Base-by-base conservation (phyloP, 805 yeast species). In the Priceomyces medius region DNA sequence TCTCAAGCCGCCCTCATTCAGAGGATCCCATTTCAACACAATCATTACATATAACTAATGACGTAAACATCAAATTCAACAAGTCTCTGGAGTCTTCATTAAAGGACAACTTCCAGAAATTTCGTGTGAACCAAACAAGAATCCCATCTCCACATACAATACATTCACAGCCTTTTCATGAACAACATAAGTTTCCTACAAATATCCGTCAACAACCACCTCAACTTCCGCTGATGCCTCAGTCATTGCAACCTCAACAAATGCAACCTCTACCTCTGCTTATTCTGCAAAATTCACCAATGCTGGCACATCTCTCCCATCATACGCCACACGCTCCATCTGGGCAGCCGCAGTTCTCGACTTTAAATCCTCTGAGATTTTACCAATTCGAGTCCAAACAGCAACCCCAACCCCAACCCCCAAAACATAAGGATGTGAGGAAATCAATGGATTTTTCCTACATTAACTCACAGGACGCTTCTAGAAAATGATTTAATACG, bases 21-120 rank as follows among this genome's bases (percentile, higher is more conserved):
- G 35, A 8, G 18, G 26, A 26, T 26, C 37, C 33, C 21, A 20
- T 7, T 27, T 36, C 6, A 18, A 34, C 14, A 14, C 20, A 20
- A 8, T 8, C 23, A 7, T 17, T 40, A 21, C 20, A 20, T 4
- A 10, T n/a, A 18, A 26, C 37, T 28, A 44, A 44, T n/a, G 35
- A 24, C 5, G 16, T 17, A 17, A 17, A 26, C 10, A 43, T 45
- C 2, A 45, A 40, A 23, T 46, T 43, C 43, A 46, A 48, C 29
- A 41, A 46, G 32, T 48, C 48, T 7, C 48, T 35, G 23, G 41
- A 45, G 4, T 46, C 48, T 5, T 28, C 45, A 9, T 19, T 46
- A 13, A 44, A 40, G 20, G 46, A 48, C n/a, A 50, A 44, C 26
- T 49, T 49, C 36, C 54, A 47, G 36, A 49, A 49, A 33, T 51